These are phyloP conservation scores for Pseudophaeomoniella oleicola DNA, from an alignment of 2,329 filamentous ascomycete genomes.

Conservation along the genomic window DNA sequence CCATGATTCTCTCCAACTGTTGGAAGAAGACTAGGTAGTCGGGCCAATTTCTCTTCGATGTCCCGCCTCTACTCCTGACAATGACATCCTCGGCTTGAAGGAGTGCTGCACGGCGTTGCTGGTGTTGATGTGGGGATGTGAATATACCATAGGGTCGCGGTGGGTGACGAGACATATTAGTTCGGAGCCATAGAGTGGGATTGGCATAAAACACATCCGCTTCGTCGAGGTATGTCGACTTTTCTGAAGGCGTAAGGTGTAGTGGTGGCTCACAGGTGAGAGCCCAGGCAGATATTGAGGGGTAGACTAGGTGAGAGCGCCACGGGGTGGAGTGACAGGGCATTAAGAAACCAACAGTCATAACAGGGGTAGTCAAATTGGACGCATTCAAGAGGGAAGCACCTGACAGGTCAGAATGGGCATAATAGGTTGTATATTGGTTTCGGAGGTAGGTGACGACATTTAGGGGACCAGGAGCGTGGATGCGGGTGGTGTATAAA, in stretches of 20 bases:
- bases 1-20: constrained; percentile 38
- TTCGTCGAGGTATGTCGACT: constrained; percentile 66
- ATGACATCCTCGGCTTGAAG: constrained; percentile 5
- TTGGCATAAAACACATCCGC: constrained; percentile 77
- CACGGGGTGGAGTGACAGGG: constrained; percentile 94
- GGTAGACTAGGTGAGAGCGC: constrained; percentile 62
- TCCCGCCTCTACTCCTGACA: constrained; percentile 6
- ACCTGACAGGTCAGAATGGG: constrained; percentile 12
- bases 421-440: constrained; percentile 49
- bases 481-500: constrained; percentile 57
- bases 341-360: constrained; percentile 66
- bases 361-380: constrained; percentile 16
- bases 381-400: neutral
- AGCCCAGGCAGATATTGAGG: constrained; percentile 60
- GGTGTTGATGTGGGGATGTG: constrained; percentile 7
- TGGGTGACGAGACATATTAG: constrained; percentile 30
- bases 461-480: constrained; percentile 66
- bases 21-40: constrained; percentile 40
- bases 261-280: constrained; percentile 84
- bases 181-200: constrained; percentile 41
- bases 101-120: constrained; percentile 3
- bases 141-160: constrained; percentile 1
- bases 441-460: constrained; percentile 63
- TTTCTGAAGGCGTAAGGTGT: constrained; percentile 43
- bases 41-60: constrained; percentile 24